Evolutionary conservation across 2,329 filamentous ascomycete species (phyloP).

Genomic region (Plectosphaerella plurivora): DNA sequence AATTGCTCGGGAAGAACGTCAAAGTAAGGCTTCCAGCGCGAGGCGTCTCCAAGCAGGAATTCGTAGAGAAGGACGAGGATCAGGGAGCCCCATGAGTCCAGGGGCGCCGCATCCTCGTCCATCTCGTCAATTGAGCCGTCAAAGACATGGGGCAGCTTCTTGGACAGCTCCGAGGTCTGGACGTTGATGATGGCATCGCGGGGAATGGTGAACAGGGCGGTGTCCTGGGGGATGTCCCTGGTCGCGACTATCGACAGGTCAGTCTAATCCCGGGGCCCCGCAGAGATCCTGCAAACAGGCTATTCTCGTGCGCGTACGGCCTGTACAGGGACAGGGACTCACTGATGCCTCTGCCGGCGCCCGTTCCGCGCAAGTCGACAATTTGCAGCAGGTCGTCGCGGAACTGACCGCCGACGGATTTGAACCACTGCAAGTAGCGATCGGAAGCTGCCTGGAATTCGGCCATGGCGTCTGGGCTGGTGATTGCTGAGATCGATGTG

Average conservation of each 20-base stretch:
- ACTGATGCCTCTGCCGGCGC: slow-evolving; percentile 54
- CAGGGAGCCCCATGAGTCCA: slow-evolving; percentile 51
- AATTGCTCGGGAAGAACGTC: slow-evolving; percentile 67
- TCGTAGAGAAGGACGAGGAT: slow-evolving; percentile 84
- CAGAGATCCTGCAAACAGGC: too few relatives aligned
- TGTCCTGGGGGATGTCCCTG: slow-evolving; percentile 66
- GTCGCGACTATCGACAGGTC: slow-evolving; percentile 54
- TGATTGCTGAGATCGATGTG: neutral
- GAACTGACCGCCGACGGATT: slow-evolving; percentile 45
- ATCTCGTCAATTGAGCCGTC: slow-evolving; percentile 24
- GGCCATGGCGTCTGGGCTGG: slow-evolving; percentile 17
- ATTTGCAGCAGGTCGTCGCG: slow-evolving; percentile 44
- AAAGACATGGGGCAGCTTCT: slow-evolving; percentile 51
- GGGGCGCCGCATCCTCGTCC: slow-evolving; percentile 31
- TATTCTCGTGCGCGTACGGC: too few relatives aligned
- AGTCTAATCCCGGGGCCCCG: slow-evolving; percentile 7
- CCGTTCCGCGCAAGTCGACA: slow-evolving; percentile 43
- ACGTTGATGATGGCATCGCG: slow-evolving; percentile 65
- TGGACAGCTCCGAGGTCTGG: slow-evolving; percentile 65
- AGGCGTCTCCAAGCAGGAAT: slow-evolving; percentile 51
- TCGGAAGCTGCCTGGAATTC: slow-evolving; percentile 39
- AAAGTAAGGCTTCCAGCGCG: slow-evolving; percentile 75
- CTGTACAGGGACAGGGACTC: slow-evolving; percentile 12
- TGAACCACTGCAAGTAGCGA: slow-evolving; percentile 52
- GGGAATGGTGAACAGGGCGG: slow-evolving; percentile 77